Conservation (phyloP, 1,139 yeast genomes). For the Tardiomyces blankii region DNA sequence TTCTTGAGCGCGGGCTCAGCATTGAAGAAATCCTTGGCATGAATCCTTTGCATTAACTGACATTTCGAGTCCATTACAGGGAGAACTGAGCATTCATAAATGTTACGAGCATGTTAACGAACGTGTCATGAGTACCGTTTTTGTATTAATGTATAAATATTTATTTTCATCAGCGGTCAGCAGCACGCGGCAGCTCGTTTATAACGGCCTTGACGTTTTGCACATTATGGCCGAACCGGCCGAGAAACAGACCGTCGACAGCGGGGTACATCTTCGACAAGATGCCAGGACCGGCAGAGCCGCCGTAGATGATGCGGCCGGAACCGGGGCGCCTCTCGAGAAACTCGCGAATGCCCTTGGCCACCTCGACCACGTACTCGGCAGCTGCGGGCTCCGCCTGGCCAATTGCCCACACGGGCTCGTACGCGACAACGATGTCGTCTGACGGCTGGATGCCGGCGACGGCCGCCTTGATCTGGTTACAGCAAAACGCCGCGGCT, state of each 20-base stretch:
- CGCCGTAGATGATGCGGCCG: conserved; percentile 18
- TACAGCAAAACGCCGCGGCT: conserved; percentile 64
- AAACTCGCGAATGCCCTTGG: conserved; percentile 11
- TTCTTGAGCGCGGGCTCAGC: neutral
- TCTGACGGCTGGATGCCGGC: conserved; percentile 38
- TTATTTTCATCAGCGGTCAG: too few relatives aligned
- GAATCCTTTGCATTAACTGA: neutral
- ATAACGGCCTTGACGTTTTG: conserved; percentile 13
- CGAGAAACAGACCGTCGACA: conserved; percentile 20
- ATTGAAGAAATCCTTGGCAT: neutral
- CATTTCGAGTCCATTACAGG: too few relatives aligned
- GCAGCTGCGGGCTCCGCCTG: conserved; percentile 24
- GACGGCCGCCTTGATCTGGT: conserved; percentile 72
- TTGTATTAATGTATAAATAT: neutral
- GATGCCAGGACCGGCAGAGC: conserved; percentile 21
- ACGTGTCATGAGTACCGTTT: neutral
- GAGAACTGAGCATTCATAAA: too few relatives aligned
- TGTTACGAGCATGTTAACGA: neutral
- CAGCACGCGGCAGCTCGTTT: conserved; percentile 8
- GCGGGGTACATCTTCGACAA: conserved; percentile 11
- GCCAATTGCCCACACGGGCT: conserved; percentile 96
- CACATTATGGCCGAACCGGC: conserved; percentile 19
- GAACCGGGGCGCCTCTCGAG: conserved; percentile 7
- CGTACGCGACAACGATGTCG: conserved; percentile 77
- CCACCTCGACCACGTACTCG: conserved; percentile 16